These are phyloP conservation scores for Laguncularia racemosa DNA, from an alignment of 345 rosid genomes.

Conservation along the genomic window DNA sequence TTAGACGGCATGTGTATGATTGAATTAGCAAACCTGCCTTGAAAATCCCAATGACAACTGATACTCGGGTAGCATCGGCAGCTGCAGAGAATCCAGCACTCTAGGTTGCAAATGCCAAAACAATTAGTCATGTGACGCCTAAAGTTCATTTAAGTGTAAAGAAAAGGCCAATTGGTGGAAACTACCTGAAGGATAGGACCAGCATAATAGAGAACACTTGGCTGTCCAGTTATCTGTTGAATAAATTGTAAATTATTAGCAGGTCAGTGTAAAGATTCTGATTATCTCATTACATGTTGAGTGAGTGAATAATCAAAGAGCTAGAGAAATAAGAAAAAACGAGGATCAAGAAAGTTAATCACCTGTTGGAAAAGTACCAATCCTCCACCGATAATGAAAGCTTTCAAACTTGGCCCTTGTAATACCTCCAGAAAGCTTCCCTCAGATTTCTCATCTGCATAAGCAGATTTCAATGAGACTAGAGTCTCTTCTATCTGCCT, in stretches of 20 bases:
- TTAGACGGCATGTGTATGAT: neutral
- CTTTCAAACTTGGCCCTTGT: slow-evolving; percentile 88
- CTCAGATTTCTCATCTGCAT: slow-evolving; percentile 49
- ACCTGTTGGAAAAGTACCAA: slow-evolving; percentile 98
- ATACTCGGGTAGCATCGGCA: slow-evolving; percentile 92
- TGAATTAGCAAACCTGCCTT: slow-evolving; percentile 42
- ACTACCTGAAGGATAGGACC: slow-evolving; percentile 93
- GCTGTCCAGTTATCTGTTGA: slow-evolving; percentile 95
- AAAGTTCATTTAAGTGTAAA: slow-evolving; percentile 1
- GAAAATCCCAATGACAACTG: slow-evolving; percentile 78
- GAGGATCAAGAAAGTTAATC: neutral
- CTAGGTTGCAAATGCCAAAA: slow-evolving; percentile 27
- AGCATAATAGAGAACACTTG: slow-evolving; percentile 93
- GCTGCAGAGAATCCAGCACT: slow-evolving; percentile 98
- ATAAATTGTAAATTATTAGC: slow-evolving; percentile 11
- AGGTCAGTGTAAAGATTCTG: slow-evolving; percentile 7
- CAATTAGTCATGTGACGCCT: slow-evolving; percentile 4
- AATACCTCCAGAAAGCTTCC: slow-evolving; percentile 78
- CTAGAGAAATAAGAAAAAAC: slow-evolving; percentile 3
- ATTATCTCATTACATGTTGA: neutral
- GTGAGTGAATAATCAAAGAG: too few relatives aligned
- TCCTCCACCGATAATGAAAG: slow-evolving; percentile 87
- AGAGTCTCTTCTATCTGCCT: slow-evolving; percentile 68
- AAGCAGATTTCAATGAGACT: slow-evolving; percentile 55
- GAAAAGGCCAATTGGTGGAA: slow-evolving; percentile 3